Conservation (phyloP, 2,329 filamentous ascomycete genomes). For the Neoarthrinium moseri region DNA sequence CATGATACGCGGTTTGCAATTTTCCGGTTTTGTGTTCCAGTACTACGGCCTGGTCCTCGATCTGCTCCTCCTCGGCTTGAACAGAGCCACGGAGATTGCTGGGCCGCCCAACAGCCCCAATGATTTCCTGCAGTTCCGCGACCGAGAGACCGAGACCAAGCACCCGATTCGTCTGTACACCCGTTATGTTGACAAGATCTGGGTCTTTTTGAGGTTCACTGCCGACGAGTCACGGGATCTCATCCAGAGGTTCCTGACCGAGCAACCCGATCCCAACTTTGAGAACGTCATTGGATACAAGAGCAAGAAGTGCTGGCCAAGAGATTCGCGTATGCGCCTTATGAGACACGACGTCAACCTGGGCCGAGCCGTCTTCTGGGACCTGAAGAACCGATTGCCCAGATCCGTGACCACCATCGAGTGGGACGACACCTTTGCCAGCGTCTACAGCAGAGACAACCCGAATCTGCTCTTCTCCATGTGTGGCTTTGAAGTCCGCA, state of each 20-base stretch:
- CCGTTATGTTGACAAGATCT: conserved; percentile 96
- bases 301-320: conserved; percentile 99
- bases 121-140: conserved; percentile 95
- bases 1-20: conserved; percentile 96
- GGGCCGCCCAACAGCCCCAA: conserved; percentile 92
- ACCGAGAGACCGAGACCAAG: conserved; percentile 84
- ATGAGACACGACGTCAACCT: conserved; percentile 99
- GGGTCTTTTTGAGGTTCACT: conserved; percentile 93
- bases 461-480: conserved; percentile 97
- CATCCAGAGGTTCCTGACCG: conserved; percentile 95
- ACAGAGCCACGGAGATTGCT: conserved; percentile 96
- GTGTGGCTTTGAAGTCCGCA: conserved; percentile 96
- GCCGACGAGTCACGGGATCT: conserved; percentile 94
- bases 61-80: conserved; percentile 84
- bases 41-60: conserved; percentile 97
- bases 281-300: conserved; percentile 99
- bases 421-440: conserved; percentile 98
- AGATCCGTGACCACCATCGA: conserved; percentile 96
- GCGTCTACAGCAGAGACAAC: conserved; percentile 97
- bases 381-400: conserved; percentile 93
- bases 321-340: conserved; percentile 94
- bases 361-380: conserved; percentile 97
- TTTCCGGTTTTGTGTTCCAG: conserved; percentile 98
- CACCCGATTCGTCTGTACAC: conserved; percentile 98
- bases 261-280: conserved; percentile 97